Percentiles rank a stretch among this genome's conserved stretches.
Evolutionary conservation across 345 rosid genomes (phyloP).

Genomic region (Salix caprea): DNA sequence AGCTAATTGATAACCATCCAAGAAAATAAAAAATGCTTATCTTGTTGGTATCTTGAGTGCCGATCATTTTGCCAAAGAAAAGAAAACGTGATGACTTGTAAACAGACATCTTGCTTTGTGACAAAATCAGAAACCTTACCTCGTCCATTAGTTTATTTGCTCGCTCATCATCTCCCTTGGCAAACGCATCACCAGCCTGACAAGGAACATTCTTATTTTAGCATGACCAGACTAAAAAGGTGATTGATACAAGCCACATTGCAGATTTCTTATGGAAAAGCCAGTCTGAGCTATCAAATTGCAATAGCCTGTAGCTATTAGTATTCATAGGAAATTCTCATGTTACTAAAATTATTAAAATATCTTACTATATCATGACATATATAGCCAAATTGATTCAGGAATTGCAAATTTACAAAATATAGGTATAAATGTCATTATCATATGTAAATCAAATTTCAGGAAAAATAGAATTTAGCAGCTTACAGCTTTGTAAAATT

Average conservation of each 20-base stretch:
- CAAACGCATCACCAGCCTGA: constrained; percentile 52
- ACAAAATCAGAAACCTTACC: constrained; percentile 28
- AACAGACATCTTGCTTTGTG: not conserved
- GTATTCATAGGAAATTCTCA: not conserved
- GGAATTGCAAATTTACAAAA: not conserved
- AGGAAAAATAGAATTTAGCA: not conserved
- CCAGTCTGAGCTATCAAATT: not conserved
- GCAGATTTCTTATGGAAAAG: not conserved
- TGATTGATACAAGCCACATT: not conserved
- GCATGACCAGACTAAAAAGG: constrained; percentile 1
- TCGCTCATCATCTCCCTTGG: constrained; percentile 32
- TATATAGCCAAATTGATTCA: not conserved
- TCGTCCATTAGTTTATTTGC: constrained; percentile 42
- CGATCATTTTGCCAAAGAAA: not conserved
- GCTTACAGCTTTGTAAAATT: constrained; percentile 51
- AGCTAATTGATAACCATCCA: not conserved
- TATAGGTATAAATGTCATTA: not conserved
- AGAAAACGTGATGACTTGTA: not conserved
- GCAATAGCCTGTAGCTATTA: not conserved
- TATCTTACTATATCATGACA: not conserved
- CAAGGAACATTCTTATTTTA: constrained; percentile 10
- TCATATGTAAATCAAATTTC: not conserved
- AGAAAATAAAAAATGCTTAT: not conserved
- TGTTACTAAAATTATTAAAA: not conserved
- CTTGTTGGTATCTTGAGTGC: not conserved